A percentile compares a stretch with the other conserved stretches of the same genome.
Evolutionary conservation across 2,329 filamentous ascomycete species (phyloP).

Genomic region (Amesomyces nigricolor): DNA sequence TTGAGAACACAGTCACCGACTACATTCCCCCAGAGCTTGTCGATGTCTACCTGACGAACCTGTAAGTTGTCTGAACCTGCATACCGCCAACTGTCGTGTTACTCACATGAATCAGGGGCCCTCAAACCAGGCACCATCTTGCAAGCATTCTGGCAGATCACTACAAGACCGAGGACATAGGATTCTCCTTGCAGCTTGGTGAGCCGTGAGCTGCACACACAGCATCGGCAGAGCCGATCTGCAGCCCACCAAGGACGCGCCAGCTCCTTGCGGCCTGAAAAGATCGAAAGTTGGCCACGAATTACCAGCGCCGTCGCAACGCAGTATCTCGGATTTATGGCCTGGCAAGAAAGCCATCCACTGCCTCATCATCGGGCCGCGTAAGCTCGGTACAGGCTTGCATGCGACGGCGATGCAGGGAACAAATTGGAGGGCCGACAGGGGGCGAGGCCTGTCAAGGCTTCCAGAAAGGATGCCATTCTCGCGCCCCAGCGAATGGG

Average conservation of each 20-base stretch:
- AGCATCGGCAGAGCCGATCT: not conserved
- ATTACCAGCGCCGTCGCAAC: not conserved
- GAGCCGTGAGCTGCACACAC: conserved; percentile 12
- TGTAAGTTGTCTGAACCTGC: conserved; percentile 34
- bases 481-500: conserved; percentile 16
- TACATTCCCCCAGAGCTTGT: conserved; percentile 27
- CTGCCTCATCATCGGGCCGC: conserved; percentile 23
- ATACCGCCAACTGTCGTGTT: not conserved
- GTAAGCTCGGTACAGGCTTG: conserved; percentile 22
- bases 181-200: conserved; percentile 44
- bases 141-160: conserved; percentile 69
- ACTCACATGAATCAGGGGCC: conserved; percentile 44
- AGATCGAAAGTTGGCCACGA: conserved; percentile 10
- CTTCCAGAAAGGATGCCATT: not conserved
- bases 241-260: conserved; percentile 15
- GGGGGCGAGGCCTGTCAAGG: conserved; percentile 22
- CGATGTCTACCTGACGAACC: conserved; percentile 29
- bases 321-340: not conserved
- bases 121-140: conserved; percentile 65
- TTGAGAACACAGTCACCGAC: conserved; percentile 25
- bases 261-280: conserved; percentile 17
- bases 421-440: conserved; percentile 1
- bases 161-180: conserved; percentile 67
- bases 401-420: conserved; percentile 18
- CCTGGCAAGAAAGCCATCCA: not conserved